Conservation (phyloP, 129 eudicot species). For the Arctium minus region DNA sequence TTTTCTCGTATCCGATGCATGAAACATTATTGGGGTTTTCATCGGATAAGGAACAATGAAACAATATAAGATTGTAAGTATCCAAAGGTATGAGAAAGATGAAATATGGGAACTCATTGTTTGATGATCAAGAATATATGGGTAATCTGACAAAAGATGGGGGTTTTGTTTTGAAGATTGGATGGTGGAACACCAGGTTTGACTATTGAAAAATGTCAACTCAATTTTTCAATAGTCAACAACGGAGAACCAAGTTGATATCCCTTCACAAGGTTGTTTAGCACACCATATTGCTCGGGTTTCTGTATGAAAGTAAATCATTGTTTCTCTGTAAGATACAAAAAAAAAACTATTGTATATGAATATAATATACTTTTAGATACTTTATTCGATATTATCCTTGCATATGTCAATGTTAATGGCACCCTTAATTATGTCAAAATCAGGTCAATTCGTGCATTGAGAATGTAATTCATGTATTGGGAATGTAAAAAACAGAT, state of each 20-base stretch:
- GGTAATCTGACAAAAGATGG: neutral
- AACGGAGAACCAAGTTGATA: constrained; percentile 2
- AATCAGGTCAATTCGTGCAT: too few species aligned
- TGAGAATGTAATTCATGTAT: too few species aligned
- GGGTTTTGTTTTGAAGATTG: neutral
- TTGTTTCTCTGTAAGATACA: too few species aligned
- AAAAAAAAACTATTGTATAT: too few species aligned
- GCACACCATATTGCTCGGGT: too few species aligned
- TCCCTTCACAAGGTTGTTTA: too few species aligned
- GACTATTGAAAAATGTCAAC: constrained; percentile 11
- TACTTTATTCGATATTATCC: too few species aligned
- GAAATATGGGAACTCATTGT: constrained; percentile 18
- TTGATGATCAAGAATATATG: constrained; percentile 12
- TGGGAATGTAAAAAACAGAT: too few species aligned
- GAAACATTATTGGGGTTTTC: neutral
- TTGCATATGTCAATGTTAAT: too few species aligned
- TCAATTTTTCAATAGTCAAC: neutral
- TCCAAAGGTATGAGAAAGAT: constrained; percentile 18
- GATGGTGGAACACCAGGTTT: constrained; percentile 19
- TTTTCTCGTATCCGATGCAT: constrained; percentile 28
- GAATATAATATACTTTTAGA: too few species aligned
- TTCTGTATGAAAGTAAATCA: too few species aligned
- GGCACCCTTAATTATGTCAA: too few species aligned
- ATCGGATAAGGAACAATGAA: constrained; percentile 13
- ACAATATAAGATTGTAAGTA: constrained; percentile 21